Conservation (phyloP, 2,329 filamentous ascomycete genomes). For the Phyllosticta citrichinensis region DNA sequence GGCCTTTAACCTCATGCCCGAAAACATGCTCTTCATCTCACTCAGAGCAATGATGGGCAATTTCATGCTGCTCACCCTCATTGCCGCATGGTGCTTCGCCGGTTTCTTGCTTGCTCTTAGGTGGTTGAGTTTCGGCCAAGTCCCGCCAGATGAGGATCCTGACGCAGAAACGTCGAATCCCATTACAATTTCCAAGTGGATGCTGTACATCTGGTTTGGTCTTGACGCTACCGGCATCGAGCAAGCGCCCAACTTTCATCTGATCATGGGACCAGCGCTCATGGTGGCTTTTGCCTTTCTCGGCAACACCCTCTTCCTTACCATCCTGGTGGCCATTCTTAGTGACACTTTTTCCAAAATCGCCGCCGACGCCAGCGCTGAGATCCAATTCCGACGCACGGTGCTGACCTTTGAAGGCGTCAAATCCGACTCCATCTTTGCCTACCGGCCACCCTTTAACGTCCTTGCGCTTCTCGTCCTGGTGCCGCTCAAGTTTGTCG, state of each 20-base stretch:
- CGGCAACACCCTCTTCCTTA: constrained; percentile 81
- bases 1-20: constrained; percentile 73
- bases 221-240: constrained; percentile 57
- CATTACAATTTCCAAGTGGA: constrained; percentile 75
- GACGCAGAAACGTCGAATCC: constrained; percentile 13
- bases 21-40: constrained; percentile 75
- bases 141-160: not conserved
- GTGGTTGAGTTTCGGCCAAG: constrained; percentile 53
- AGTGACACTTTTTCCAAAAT: constrained; percentile 76
- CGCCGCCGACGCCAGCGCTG: constrained; percentile 65
- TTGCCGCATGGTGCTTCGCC: constrained; percentile 74
- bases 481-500: constrained; percentile 66
- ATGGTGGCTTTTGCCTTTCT: constrained; percentile 82
- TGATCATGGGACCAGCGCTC: constrained; percentile 64
- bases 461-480: constrained; percentile 65
- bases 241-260: constrained; percentile 59
- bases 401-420: constrained; percentile 79
- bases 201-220: constrained; percentile 90
- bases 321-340: constrained; percentile 77
- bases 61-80: constrained; percentile 64
- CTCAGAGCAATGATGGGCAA: constrained; percentile 78
- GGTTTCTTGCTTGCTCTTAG: constrained; percentile 71
- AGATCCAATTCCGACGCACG: constrained; percentile 72
- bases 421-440: constrained; percentile 74
- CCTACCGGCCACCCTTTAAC: constrained; percentile 76